phyloP scores from a whole-genome alignment of 2,329 filamentous ascomycete genomes.

The Onygena corvina region DNA sequence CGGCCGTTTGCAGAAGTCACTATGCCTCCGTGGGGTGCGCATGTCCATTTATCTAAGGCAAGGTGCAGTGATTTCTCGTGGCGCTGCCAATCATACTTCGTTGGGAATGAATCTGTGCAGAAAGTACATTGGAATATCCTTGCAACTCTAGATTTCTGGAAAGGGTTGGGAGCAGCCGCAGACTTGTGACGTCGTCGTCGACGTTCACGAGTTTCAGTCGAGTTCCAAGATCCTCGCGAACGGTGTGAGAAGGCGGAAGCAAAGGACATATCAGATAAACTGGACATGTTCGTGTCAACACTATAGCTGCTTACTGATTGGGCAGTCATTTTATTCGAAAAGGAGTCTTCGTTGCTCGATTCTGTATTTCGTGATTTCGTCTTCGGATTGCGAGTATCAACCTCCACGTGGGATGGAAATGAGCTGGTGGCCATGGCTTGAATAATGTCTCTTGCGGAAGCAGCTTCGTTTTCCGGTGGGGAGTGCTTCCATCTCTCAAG shows the following conservation, averaged over 20 bases:
- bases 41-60: constrained; percentile 48
- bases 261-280: constrained; percentile 43
- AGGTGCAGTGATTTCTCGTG: constrained; percentile 49
- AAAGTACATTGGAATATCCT: constrained; percentile 49
- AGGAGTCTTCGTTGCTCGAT: constrained; percentile 42
- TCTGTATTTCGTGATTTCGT: constrained; percentile 29
- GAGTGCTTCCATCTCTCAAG: constrained; percentile 59
- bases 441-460: constrained; percentile 51
- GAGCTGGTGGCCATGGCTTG: constrained; percentile 43
- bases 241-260: constrained; percentile 47
- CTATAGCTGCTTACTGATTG: constrained; percentile 45
- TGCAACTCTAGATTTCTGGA: constrained; percentile 31
- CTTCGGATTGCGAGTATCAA: constrained; percentile 25
- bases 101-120: constrained; percentile 45
- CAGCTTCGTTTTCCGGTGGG: constrained; percentile 58
- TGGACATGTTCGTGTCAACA: constrained; percentile 44
- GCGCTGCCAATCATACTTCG: constrained; percentile 49
- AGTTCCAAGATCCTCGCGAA: constrained; percentile 46
- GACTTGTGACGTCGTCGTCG: constrained; percentile 43
- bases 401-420: constrained; percentile 25
- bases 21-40: constrained; percentile 46
- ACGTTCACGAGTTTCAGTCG: constrained; percentile 47
- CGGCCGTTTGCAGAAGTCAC: constrained; percentile 38
- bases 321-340: constrained; percentile 40
- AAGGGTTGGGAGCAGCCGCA: constrained; percentile 32